Base-by-base conservation (phyloP, 257 asterid genomes). In the Knoxia roxburghii region DNA sequence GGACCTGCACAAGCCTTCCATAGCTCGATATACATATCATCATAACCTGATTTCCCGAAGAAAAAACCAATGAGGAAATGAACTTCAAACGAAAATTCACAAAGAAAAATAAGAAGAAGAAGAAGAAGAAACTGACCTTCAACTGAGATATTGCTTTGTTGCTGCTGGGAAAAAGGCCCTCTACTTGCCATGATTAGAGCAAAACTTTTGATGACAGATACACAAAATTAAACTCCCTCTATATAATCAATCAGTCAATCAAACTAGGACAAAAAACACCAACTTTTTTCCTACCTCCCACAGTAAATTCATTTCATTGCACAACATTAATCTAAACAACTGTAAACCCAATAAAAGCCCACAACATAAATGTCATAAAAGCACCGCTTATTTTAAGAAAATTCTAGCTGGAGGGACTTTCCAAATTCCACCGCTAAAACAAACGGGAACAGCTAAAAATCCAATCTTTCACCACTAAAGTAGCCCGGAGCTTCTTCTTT, bases 1-100 rank as follows among this genome's bases (percentile, higher is more conserved):
- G 97, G 96, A 64, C 99, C 99, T 57, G 99, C 99, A 76, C 99
- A 94, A 20, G 86, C 92, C 85, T 81, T 87, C 99, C 99, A 94
- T 58, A 88, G 72, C 80, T 86, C 96, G 20, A 58, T 82, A 72
- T 83, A 88, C 79, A 94, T 51, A 18, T 78, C 81, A 84, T 85
- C 86, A 43, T 72, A 77, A 9, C 74, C 91, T 68, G 79, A 67
- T 20, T 57, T 40, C 50, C 14, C 41, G 2, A 26, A 45, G 0
- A 35, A 52, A 15, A 37, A 26, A 46, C 64, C 13, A 17, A 51
- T 10, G 11, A 61, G 30, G 43, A 37, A 5, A 12, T 11, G 29
- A 11, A 62, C 30, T 37, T 37, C 9, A 37, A 37, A 37, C 4
- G 6, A 37, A 37, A 37, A 37, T 37, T 37, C 41, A 37, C 41